Conservation (phyloP, 2,329 filamentous ascomycete species). For the Colletotrichum paranaense region DNA sequence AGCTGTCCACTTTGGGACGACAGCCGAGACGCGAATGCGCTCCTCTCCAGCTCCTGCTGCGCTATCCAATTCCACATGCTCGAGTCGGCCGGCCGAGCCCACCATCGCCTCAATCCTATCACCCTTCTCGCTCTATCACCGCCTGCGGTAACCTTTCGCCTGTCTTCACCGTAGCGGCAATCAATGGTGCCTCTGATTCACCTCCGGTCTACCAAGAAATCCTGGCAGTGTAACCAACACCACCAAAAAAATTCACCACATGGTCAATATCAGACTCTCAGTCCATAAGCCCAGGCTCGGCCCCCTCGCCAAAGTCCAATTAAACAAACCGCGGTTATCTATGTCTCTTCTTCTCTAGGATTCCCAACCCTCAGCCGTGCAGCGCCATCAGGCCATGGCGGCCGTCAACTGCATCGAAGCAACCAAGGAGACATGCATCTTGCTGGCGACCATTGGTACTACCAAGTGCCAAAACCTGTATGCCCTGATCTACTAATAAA, state of each 20-base stretch:
- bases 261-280: neutral
- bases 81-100: conserved; percentile 23
- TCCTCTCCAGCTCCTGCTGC: neutral
- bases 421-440: neutral
- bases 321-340: conserved; percentile 13
- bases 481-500: neutral
- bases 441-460: neutral
- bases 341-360: neutral
- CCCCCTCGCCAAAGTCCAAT: neutral
- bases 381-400: conserved; percentile 13
- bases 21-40: conserved; percentile 16
- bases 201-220: neutral
- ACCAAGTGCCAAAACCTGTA: neutral
- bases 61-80: conserved; percentile 20
- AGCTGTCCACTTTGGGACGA: conserved; percentile 22
- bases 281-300: conserved; percentile 13
- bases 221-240: neutral
- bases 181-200: neutral
- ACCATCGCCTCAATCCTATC: conserved; percentile 1
- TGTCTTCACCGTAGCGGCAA: neutral
- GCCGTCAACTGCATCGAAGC: conserved; percentile 11
- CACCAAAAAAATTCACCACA: neutral
- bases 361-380: neutral
- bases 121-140: neutral
- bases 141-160: neutral